These are phyloP conservation scores for Balansia obtecta DNA, from an alignment of 2,329 filamentous ascomycete species.

Conservation along the genomic window DNA sequence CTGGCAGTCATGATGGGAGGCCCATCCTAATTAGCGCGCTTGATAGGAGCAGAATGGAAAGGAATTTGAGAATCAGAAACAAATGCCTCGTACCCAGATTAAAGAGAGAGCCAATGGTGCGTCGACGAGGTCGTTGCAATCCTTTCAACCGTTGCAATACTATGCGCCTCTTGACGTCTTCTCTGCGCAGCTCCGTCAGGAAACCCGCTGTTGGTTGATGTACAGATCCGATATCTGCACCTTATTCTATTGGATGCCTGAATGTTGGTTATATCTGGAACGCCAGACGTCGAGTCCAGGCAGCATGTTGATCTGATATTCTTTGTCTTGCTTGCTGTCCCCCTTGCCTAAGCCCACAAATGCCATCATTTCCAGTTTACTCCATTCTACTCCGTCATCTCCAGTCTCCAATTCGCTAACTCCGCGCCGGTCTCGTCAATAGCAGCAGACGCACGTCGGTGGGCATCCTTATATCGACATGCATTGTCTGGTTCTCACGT, in stretches of 20 bases:
- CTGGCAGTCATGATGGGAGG: neutral
- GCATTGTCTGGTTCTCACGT: slow-evolving; percentile 1
- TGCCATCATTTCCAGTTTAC: neutral
- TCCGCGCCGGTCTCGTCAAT: neutral
- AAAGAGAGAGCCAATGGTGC: neutral
- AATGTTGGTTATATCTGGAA: neutral
- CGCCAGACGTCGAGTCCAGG: neutral
- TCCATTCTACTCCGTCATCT: neutral
- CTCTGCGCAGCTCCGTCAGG: neutral
- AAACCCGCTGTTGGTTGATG: neutral
- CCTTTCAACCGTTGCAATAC: neutral
- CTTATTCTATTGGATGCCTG: neutral
- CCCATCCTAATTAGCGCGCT: neutral
- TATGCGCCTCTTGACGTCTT: neutral
- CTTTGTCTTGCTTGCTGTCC: neutral
- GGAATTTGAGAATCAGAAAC: neutral
- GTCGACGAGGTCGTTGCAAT: neutral
- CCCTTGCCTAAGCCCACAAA: neutral
- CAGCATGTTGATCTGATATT: neutral
- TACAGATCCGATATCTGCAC: neutral
- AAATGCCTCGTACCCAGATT: neutral
- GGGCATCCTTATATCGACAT: neutral
- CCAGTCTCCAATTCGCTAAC: neutral
- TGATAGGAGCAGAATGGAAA: neutral
- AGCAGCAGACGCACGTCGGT: neutral